Evolutionary conservation across 2,329 filamentous ascomycete genomes (phyloP), one percentile per base, ranked within the genome.

Genomic region (Aspergillus tamarii): DNA sequence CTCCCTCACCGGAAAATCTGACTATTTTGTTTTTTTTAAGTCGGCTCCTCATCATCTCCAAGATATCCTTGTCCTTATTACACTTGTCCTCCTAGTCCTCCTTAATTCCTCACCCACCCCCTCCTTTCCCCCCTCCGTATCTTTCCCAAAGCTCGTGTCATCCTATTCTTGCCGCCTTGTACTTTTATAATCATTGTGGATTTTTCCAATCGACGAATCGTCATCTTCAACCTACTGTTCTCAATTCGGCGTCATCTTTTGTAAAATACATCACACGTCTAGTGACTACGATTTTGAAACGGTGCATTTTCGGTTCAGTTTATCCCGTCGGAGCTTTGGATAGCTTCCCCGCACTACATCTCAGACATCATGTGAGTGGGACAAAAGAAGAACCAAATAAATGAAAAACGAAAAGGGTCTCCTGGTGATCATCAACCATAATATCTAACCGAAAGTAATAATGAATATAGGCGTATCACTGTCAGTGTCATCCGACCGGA

Each of bases 401-500:
- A 55, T n/a, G 12, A 52, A 52, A 50, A 28, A 36, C 2, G 46
- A 52, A 19, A 52, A n/a, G 14, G 2, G 32, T 12, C 34, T 39
- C n/a, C 36, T 11, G 30, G 60, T 63, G 45, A 67, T 23, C 16
- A 30, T n/a, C 30, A 26, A 16, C 41, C n/a, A 16, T 16, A 34
- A 39, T 21, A 28, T 21, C 30, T 23, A 43, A 64, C 36, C 41
- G 23, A 30, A n/a, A 36, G 21, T 23, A 39, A 55, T 39, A 55
- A 16, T 19, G 11, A 39, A 23, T 55, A 23, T 36, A 97, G 93
- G 93, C 91, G 89, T 79, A 90, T 96, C 81, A 95, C 93, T 59
- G 88, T 97, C 79, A 92, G 88, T 78, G 91, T 96, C 76, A 91
- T 91, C 75, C 90, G 91, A 69, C 88, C 90, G 68, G 88, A 91